These are phyloP conservation scores for Crithidia acanthocephali DNA, from an alignment of 208 protist species.

Conservation along the genomic window DNA sequence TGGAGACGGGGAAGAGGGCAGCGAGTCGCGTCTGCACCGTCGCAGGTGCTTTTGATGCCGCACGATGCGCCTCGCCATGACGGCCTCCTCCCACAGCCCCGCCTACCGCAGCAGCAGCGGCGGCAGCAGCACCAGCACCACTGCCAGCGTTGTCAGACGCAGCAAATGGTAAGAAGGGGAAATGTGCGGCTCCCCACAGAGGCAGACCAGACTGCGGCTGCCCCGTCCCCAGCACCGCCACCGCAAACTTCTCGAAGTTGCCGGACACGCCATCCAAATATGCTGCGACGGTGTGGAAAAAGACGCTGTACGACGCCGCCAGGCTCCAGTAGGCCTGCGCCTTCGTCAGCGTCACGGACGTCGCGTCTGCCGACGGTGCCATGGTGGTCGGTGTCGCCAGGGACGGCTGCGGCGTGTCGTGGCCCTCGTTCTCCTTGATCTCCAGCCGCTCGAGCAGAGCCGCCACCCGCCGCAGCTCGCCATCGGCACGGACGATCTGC, in stretches of 20 bases:
- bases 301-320: slow-evolving; percentile 37
- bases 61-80: not conserved
- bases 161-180: slow-evolving; percentile 31
- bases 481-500: not conserved
- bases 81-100: not conserved
- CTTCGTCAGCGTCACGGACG: not conserved
- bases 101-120: not conserved
- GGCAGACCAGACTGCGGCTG: not conserved
- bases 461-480: slow-evolving; percentile 15
- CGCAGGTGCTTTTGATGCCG: not conserved
- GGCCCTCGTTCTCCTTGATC: slow-evolving; percentile 1
- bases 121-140: not conserved
- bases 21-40: slow-evolving; percentile 20
- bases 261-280: slow-evolving; percentile 26
- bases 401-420: slow-evolving; percentile 7
- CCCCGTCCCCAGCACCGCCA: slow-evolving; percentile 29
- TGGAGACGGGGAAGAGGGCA: slow-evolving; percentile 22
- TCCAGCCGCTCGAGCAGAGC: slow-evolving; percentile 25
- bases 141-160: slow-evolving; percentile 19
- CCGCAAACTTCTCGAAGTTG: slow-evolving; percentile 23
- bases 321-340: slow-evolving; percentile 25
- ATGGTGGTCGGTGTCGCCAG: not conserved
- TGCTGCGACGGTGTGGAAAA: slow-evolving; percentile 46
- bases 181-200: slow-evolving; percentile 42
- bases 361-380: not conserved